A percentile compares a stretch with the other conserved stretches of the same genome.
Evolutionary conservation across 176 grass and related monocot genomes (phyloP).

Genomic region (Carex scoparia): DNA sequence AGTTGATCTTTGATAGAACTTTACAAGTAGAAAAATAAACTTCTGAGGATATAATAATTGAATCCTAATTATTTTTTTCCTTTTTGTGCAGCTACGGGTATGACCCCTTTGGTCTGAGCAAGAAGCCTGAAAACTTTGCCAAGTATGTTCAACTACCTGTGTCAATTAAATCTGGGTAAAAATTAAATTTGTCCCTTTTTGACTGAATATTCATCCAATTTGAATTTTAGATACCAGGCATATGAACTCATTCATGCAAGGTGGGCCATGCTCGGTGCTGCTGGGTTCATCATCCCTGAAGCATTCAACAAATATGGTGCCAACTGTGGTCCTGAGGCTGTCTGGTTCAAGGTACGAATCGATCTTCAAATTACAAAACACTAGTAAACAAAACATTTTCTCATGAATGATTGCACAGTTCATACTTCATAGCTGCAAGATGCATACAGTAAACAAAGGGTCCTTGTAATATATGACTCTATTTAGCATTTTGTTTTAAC

Average conservation of each 20-base stretch:
- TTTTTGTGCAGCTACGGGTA: conserved; percentile 76
- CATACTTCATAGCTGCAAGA: background rate
- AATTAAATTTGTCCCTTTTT: background rate
- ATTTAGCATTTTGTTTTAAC: background rate
- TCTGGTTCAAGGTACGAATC: conserved; percentile 84
- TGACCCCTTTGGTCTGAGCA: conserved; percentile 90
- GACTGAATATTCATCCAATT: conserved; percentile 1
- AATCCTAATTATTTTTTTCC: conserved; percentile 3
- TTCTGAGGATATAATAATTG: background rate
- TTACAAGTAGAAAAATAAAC: background rate
- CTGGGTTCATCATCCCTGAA: conserved; percentile 90
- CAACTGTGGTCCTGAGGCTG: conserved; percentile 91
- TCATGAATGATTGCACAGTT: background rate
- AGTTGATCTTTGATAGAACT: background rate
- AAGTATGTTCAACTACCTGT: conserved; percentile 47
- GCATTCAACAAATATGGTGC: conserved; percentile 93
- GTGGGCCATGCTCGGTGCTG: conserved; percentile 97
- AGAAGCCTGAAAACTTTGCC: conserved; percentile 91
- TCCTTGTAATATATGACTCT: background rate
- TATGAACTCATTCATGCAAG: conserved; percentile 94
- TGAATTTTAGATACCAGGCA: conserved; percentile 71
- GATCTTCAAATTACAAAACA: background rate
- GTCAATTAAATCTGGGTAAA: background rate
- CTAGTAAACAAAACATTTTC: background rate
- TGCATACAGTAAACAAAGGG: background rate